These are phyloP conservation scores for Tremella fuciformis DNA, from an alignment of 768 basidiomycete species.

Conservation along the genomic window DNA sequence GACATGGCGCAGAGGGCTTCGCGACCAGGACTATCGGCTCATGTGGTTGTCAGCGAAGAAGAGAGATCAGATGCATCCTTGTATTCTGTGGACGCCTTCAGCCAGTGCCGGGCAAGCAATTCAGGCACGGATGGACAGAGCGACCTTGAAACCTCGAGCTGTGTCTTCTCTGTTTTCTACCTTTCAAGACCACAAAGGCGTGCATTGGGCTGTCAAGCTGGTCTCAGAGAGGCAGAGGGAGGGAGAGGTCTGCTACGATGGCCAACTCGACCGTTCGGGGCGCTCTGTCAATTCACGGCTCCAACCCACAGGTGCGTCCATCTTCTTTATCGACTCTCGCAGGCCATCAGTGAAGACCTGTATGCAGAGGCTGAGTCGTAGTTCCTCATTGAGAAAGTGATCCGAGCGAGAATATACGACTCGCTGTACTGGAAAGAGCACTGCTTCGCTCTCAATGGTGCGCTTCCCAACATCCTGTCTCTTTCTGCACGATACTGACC, in stretches of 20 bases:
- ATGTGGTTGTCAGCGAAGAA: no score
- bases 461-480: conserved; percentile 26
- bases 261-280: conserved; percentile 89
- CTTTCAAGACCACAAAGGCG: no score
- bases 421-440: conserved; percentile 96
- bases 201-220: no score
- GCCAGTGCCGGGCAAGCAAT: background rate
- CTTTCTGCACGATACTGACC: background rate
- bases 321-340: background rate
- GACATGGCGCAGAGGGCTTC: conserved; percentile 61
- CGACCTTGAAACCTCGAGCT: background rate
- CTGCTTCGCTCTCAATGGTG: conserved; percentile 93
- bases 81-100: background rate
- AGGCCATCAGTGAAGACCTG: no score
- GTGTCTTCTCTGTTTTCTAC: conserved; percentile 4
- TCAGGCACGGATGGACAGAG: background rate
- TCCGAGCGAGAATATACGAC: conserved; percentile 94
- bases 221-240: no score
- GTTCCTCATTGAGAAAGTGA: conserved; percentile 94
- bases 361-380: conserved; percentile 48
- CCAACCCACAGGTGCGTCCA: conserved; percentile 80
- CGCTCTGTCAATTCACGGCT: conserved; percentile 86
- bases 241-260: conserved; percentile 56
- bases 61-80: background rate
- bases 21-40: no score